Evolutionary conservation across 257 asterid genomes (phyloP).

Genomic region (Solanum sejunctum): DNA sequence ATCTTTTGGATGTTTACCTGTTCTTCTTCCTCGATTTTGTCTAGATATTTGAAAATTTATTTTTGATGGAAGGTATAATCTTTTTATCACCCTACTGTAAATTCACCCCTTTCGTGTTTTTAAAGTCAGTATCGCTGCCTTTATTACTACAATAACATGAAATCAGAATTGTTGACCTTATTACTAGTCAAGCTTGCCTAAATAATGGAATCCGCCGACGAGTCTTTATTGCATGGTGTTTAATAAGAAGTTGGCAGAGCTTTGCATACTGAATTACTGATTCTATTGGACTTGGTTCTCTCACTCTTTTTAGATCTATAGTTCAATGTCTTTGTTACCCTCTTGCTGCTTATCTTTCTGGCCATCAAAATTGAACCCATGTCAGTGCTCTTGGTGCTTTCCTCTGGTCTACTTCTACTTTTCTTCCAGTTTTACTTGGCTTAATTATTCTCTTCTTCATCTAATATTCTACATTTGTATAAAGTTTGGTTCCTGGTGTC

Average conservation of each 20-base stretch:
- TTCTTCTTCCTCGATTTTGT: too few species aligned
- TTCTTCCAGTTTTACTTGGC: slow-evolving; percentile 65
- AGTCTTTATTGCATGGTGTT: slow-evolving; percentile 63
- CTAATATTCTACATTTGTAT: not conserved
- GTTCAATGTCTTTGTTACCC: slow-evolving; percentile 93
- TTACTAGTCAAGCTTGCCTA: slow-evolving; percentile 63
- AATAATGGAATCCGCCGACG: slow-evolving; percentile 80
- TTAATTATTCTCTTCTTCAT: not conserved
- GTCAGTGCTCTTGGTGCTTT: slow-evolving; percentile 81
- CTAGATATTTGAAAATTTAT: too few species aligned
- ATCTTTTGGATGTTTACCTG: too few species aligned
- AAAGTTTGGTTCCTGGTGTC: not conserved
- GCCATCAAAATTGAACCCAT: slow-evolving; percentile 64
- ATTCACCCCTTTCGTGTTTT: too few species aligned
- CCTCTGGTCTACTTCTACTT: slow-evolving; percentile 79
- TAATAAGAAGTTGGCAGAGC: slow-evolving; percentile 76
- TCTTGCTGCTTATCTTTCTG: slow-evolving; percentile 65
- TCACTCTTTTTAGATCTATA: slow-evolving; percentile 64
- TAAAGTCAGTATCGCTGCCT: too few species aligned
- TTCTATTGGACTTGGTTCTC: slow-evolving; percentile 76
- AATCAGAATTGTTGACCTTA: slow-evolving; percentile 40
- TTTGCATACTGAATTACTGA: slow-evolving; percentile 40
- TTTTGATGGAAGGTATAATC: too few species aligned
- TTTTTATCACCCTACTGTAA: too few species aligned
- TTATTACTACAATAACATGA: not conserved